Conservation (phyloP, 2,329 filamentous ascomycete genomes). For the Ophiostoma piceae region DNA sequence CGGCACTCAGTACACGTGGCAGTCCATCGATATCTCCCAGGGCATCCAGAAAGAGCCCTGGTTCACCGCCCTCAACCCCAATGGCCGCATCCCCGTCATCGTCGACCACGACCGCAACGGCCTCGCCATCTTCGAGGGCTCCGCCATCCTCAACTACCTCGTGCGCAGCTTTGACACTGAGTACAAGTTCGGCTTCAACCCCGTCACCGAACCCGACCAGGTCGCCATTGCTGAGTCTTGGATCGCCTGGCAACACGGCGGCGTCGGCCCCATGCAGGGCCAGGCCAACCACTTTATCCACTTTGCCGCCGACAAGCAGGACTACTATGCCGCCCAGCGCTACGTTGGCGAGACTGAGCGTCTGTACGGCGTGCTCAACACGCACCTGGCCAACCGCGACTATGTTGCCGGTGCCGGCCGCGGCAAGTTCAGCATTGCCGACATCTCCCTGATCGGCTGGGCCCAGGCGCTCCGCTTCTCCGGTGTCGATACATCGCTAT, state of each 20-base stretch:
- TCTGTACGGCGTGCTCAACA: constrained; percentile 66
- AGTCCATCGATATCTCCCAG: constrained; percentile 54
- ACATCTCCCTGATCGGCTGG: constrained; percentile 71
- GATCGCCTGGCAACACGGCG: constrained; percentile 69
- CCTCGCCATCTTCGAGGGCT: constrained; percentile 67
- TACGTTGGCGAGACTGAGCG: constrained; percentile 72
- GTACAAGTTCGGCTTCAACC: constrained; percentile 29
- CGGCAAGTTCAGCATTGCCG: constrained; percentile 60
- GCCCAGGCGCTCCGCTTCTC: constrained; percentile 53
- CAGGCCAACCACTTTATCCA: constrained; percentile 70
- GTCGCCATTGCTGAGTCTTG: constrained; percentile 50
- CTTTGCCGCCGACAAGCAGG: constrained; percentile 58
- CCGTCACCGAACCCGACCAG: constrained; percentile 30
- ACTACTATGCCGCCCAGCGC: constrained; percentile 65
- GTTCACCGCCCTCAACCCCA: constrained; percentile 59
- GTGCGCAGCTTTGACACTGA: constrained; percentile 47
- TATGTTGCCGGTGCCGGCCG: constrained; percentile 49
- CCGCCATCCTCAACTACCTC: constrained; percentile 54
- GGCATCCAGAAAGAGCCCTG: constrained; percentile 64
- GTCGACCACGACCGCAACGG: constrained; percentile 59
- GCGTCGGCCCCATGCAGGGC: constrained; percentile 65
- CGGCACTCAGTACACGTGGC: constrained; percentile 54
- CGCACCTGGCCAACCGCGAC: constrained; percentile 51
- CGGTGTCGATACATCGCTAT: constrained; percentile 58
- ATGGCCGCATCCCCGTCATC: constrained; percentile 61